phyloP scores from a whole-genome alignment of 1,139 yeast species.

The Sugiyamaella xylanicola region DNA sequence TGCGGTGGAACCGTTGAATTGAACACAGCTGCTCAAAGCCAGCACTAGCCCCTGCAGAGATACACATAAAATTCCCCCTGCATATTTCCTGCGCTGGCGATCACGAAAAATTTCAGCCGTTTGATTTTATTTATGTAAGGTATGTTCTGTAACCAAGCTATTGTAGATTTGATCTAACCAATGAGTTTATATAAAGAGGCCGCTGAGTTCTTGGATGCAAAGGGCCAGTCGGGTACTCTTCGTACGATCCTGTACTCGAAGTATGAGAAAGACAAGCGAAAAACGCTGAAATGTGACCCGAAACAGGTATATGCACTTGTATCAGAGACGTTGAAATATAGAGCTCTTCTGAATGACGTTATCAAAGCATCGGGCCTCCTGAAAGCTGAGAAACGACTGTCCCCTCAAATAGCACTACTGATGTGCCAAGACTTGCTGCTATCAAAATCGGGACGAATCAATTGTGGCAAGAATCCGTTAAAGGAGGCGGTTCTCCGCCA shows the following conservation, averaged over 20 bases:
- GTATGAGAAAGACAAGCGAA: constrained; percentile 41
- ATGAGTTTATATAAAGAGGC: constrained; percentile 45
- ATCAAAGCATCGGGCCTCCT: constrained; percentile 66
- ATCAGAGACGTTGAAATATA: constrained; percentile 71
- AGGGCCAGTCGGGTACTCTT: constrained; percentile 57
- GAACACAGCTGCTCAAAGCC: too few species aligned
- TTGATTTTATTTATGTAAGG: not conserved
- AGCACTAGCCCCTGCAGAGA: too few species aligned
- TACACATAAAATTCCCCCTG: too few species aligned
- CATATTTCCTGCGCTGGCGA: constrained; percentile 4
- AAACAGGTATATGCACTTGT: constrained; percentile 85
- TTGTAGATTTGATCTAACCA: too few species aligned
- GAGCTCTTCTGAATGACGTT: constrained; percentile 60
- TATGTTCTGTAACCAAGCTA: not conserved
- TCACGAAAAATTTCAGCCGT: constrained; percentile 19
- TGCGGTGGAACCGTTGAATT: too few species aligned
- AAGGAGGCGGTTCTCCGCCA: constrained; percentile 79
- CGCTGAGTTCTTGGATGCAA: constrained; percentile 43
- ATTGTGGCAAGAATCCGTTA: constrained; percentile 84
- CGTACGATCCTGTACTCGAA: constrained; percentile 68
- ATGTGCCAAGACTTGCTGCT: constrained; percentile 81
- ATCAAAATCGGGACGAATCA: constrained; percentile 76
- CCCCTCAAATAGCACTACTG: constrained; percentile 56
- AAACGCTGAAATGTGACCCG: constrained; percentile 60
- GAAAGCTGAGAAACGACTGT: constrained; percentile 51